A percentile compares a stretch with the other conserved stretches of the same genome.
These are phyloP conservation scores for Sabuloglossum arenarium DNA, from an alignment of 495 filamentous ascomycete genomes.

Conservation along the genomic window DNA sequence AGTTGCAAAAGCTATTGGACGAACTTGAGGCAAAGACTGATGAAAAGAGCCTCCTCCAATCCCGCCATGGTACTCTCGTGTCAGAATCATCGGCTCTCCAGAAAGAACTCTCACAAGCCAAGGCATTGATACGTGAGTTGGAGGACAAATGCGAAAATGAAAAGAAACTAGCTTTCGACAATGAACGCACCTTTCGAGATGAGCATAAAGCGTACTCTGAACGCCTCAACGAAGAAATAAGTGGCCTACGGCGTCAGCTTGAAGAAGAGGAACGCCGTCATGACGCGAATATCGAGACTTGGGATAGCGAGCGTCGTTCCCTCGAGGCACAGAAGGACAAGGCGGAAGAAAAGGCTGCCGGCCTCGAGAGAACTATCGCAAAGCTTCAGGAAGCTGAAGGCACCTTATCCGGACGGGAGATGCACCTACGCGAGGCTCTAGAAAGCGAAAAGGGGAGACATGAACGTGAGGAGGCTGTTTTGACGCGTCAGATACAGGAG, in stretches of 20 bases:
- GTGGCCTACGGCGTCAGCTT: conserved; percentile 47
- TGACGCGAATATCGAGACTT: conserved; percentile 47
- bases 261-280: conserved; percentile 52
- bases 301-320: conserved; percentile 41
- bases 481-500: conserved; percentile 35
- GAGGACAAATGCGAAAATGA: conserved; percentile 36
- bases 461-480: conserved; percentile 29
- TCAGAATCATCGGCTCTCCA: conserved; percentile 46
- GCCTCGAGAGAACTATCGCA: conserved; percentile 52
- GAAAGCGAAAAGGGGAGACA: conserved; percentile 38
- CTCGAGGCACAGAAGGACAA: conserved; percentile 44
- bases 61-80: conserved; percentile 46
- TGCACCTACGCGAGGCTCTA: conserved; percentile 39
- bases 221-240: conserved; percentile 41
- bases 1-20: conserved; percentile 29
- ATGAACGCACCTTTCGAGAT: conserved; percentile 30
- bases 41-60: conserved; percentile 50
- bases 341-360: conserved; percentile 44
- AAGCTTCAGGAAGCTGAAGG: conserved; percentile 46
- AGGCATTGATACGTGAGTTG: conserved; percentile 33
- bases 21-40: conserved; percentile 36
- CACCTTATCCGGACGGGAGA: conserved; percentile 41
- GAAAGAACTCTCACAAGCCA: conserved; percentile 35
- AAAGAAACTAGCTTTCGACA: conserved; percentile 33
- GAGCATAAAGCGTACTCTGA: conserved; percentile 45